phyloP scores from a whole-genome alignment of 495 filamentous ascomycete genomes.

The Clohesyomyces aquaticus region DNA sequence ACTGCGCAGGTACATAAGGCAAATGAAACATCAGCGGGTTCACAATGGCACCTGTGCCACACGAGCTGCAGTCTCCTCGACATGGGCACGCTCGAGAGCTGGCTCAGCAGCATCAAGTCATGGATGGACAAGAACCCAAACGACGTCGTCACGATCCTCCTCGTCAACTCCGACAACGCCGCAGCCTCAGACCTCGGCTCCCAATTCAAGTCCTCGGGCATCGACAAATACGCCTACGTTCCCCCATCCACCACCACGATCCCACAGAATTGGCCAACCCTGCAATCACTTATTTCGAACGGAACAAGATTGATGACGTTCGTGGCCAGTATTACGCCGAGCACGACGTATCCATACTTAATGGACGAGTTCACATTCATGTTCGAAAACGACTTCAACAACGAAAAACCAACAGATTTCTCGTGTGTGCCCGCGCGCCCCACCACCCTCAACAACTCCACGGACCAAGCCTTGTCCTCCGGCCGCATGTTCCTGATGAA shows the following conservation, averaged over 20 bases:
- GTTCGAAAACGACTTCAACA: slow-evolving; percentile 49
- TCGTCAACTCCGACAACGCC: slow-evolving; percentile 47
- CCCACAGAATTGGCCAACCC: slow-evolving; percentile 46
- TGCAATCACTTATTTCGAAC: slow-evolving; percentile 42
- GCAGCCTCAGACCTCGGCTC: slow-evolving; percentile 32
- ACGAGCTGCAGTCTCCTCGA: slow-evolving; percentile 45
- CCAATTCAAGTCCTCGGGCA: slow-evolving; percentile 42
- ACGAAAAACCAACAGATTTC: slow-evolving; percentile 39
- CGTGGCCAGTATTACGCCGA: slow-evolving; percentile 37
- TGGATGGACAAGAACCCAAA: slow-evolving; percentile 48
- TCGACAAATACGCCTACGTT: slow-evolving; percentile 43
- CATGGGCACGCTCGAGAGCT: slow-evolving; percentile 42
- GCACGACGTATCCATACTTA: slow-evolving; percentile 44
- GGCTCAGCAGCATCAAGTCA: slow-evolving; percentile 43
- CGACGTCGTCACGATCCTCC: slow-evolving; percentile 49
- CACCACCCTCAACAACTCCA: slow-evolving; percentile 28
- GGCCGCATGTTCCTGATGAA: slow-evolving; percentile 49
- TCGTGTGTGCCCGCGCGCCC: slow-evolving; percentile 44
- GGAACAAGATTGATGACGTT: slow-evolving; percentile 48
- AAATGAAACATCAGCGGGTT: slow-evolving; percentile 21
- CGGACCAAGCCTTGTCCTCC: slow-evolving; percentile 28
- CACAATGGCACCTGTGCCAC: slow-evolving; percentile 48
- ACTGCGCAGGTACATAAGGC: slow-evolving; percentile 47
- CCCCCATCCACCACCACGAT: slow-evolving; percentile 28
- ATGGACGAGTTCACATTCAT: slow-evolving; percentile 49